Base-by-base conservation (phyloP, 1,139 yeast species). In the Nakaseomyces uthaithaninus region DNA sequence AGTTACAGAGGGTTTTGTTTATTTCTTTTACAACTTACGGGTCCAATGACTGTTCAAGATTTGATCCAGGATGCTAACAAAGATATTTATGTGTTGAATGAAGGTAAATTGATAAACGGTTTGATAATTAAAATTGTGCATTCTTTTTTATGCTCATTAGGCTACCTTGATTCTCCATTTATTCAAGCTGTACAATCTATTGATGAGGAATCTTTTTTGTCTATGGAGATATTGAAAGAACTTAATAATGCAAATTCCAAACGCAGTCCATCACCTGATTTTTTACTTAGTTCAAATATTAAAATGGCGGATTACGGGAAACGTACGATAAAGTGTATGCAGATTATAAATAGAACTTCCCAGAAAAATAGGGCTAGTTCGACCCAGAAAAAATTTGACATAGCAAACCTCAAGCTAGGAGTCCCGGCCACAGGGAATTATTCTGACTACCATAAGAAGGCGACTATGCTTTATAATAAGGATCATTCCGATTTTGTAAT, bases 61-160 rank as follows among this genome's bases (percentile, higher is more conserved):
- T 40, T 69, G 10, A 40, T 68, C 2, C 75, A 71, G 45, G 71
- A 68, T 43, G 68, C 74, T 0, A 47, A 64, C 1, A 72, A 72
- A 49, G 51, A 40, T 18, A 52, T 64, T 6, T 46, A 48, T 22
- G 37, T 41, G 1, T 55, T 68, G 1, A 51, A 56, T 16, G 53
- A 61, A 28, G 47, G 63, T 34, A 46, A 50, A 6, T 47, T 59
- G 1, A 43, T 72, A 0, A 48, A 43, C 7, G 55, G 62, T 3
- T 55, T 72, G 45, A 43, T 72, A 2, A 26, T 50, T 4, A 63
- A 51, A 43, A 50, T 59, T 0, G 58, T 65, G 38, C 47, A 42
- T 4, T 55, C 54, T 18, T 69, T 65, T 49, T 42, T 65, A 14
- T 51, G 45, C 23, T 38, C 47, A 4, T 58, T 55, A 40, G 59